Base-by-base conservation (phyloP, 179 eudicot genomes). In the Amaranthus tricolor region DNA sequence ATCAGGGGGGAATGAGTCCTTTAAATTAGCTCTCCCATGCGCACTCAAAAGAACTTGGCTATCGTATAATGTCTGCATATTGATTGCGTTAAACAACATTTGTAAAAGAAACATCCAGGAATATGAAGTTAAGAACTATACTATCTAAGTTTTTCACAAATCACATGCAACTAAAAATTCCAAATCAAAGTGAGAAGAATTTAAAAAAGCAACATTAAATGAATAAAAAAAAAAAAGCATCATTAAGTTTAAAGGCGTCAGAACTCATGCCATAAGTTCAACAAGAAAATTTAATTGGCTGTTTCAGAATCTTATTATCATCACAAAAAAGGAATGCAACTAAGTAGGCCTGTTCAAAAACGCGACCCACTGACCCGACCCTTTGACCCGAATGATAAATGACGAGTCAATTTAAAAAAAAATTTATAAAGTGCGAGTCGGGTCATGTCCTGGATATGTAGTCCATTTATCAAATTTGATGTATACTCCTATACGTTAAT, bases 11-110 rank as follows among this genome's bases (percentile, higher is more conserved):
- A 87, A 53, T 4, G 86, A 76, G 51, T 82, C 84, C 74, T 84
- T 86, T 74, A 45, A 60, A 80, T 55, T 79, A 71, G 85, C 74
- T 53, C 60, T 82, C 57, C 81, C 84, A 51, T 84, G 84, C 78
- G 85, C 84, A 59, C 75, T 71, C 79, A 88, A 69, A 80, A 78
- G 76, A 76, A 76, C 82, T 80, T 87, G 87, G 73, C 95, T 88
- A 73, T 95, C 99, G 55, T 87, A 82, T 62, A 95, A 83, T 0
- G 99, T 87, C 98, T 93, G 84, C 84, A 85, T 20, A 63, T 17
- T 55, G 56, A 81, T 69, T 31, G 52, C 50, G 64, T 50, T 9
- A 73, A 43, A 24, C 64, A n/a, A 16, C 50, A 77, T 47, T 40
- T 14, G 53, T 15, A 21, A 45, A 51, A 69, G 52, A 17, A 57